These are phyloP conservation scores for Angomonas ambiguus DNA, from an alignment of 208 protist genomes.

Conservation along the genomic window DNA sequence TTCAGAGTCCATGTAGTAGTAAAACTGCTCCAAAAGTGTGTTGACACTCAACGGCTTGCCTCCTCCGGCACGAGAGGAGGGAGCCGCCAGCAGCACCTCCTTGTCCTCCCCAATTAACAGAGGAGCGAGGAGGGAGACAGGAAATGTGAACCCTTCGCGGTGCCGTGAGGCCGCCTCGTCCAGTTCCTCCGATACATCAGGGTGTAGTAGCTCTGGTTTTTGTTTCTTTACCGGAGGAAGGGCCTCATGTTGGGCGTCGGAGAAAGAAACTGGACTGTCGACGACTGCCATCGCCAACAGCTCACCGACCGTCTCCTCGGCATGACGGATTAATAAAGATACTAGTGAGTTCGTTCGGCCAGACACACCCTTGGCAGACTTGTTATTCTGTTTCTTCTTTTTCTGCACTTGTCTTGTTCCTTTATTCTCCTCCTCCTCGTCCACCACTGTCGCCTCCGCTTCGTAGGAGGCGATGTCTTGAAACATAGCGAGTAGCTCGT, in stretches of 20 bases:
- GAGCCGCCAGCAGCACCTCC: background rate
- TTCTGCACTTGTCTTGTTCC: background rate
- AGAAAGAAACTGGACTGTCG: background rate
- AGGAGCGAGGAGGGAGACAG: background rate
- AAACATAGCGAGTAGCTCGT: background rate
- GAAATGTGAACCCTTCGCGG: background rate
- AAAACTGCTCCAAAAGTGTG: background rate
- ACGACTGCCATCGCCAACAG: background rate
- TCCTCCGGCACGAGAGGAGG: no score
- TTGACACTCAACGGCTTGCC: no score
- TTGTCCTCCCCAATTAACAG: background rate
- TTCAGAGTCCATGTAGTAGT: background rate
- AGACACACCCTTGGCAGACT: no score
- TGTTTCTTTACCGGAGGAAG: no score
- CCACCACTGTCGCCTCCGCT: no score
- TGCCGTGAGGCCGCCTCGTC: no score
- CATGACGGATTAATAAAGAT: background rate
- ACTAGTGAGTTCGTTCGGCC: background rate
- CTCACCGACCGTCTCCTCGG: background rate
- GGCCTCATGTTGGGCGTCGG: background rate
- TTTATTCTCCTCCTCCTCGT: background rate
- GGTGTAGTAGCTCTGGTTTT: no score
- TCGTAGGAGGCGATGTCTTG: background rate
- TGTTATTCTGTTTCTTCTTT: no score
- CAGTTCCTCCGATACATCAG: no score